phyloP scores from a whole-genome alignment of 2,329 filamentous ascomycete genomes.

The Phialemoniopsis sp. region DNA sequence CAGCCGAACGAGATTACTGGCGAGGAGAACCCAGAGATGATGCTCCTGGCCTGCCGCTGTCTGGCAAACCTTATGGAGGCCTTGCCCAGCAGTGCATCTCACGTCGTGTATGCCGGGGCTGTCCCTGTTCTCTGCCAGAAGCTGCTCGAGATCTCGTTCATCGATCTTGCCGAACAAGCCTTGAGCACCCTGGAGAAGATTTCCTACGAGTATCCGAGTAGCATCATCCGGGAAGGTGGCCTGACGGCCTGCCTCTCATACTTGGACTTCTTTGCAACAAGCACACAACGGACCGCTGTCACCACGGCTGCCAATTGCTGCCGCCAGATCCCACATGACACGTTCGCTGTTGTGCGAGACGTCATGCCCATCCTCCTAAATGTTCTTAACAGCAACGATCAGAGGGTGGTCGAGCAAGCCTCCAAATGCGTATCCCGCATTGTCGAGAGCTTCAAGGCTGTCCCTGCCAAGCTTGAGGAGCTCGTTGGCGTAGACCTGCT shows the following conservation, averaged over 20 bases:
- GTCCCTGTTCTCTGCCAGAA: constrained; percentile 95
- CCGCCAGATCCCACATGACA: constrained; percentile 91
- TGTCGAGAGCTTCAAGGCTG: constrained; percentile 93
- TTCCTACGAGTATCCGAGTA: constrained; percentile 89
- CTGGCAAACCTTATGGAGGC: constrained; percentile 98
- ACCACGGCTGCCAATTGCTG: constrained; percentile 98
- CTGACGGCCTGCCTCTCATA: constrained; percentile 94
- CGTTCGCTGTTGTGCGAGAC: constrained; percentile 84
- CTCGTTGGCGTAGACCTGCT: constrained; percentile 86
- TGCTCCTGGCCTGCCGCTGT: constrained; percentile 93
- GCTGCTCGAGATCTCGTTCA: constrained; percentile 91
- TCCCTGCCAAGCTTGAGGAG: constrained; percentile 84
- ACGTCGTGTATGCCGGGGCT: constrained; percentile 95
- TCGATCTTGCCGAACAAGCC: constrained; percentile 95
- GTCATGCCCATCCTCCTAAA: constrained; percentile 95
- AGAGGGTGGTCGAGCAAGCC: constrained; percentile 94
- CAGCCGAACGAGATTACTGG: constrained; percentile 76
- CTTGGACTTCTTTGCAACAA: constrained; percentile 95
- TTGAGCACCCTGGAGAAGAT: constrained; percentile 97
- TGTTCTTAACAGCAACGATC: constrained; percentile 87
- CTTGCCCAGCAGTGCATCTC: constrained; percentile 84
- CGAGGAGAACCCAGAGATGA: constrained; percentile 92
- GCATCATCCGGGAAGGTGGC: constrained; percentile 93
- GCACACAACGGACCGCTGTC: constrained; percentile 92
- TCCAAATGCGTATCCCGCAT: constrained; percentile 94